Conservation (phyloP, 164 flowering plant genomes). For the Nelumbo lutea region DNA sequence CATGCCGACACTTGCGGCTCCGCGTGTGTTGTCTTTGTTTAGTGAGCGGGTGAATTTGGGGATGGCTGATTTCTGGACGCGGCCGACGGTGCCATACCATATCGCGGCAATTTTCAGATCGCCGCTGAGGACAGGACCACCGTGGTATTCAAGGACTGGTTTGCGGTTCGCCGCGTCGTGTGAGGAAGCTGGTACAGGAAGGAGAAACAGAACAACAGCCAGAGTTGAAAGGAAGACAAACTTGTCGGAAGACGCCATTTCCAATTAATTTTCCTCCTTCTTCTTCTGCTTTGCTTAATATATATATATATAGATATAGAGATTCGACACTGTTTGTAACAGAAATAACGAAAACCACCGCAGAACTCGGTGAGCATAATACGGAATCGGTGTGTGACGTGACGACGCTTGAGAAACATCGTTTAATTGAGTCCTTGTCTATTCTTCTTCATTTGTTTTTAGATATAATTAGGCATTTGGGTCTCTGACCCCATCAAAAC, state of each 20-base stretch:
- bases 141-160: slow-evolving; percentile 4
- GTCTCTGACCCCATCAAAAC: too few species aligned
- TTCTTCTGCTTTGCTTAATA: not conserved
- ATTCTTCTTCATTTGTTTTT: too few species aligned
- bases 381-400: too few species aligned
- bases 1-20: slow-evolving; percentile 29
- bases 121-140: slow-evolving; percentile 36
- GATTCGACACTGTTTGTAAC: too few species aligned
- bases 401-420: too few species aligned
- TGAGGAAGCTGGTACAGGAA: slow-evolving; percentile 4
- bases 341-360: too few species aligned
- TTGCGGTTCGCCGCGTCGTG: not conserved
- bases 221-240: not conserved
- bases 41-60: slow-evolving; percentile 29
- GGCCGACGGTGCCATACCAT: slow-evolving; percentile 40
- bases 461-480: too few species aligned
- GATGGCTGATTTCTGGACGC: slow-evolving; percentile 21
- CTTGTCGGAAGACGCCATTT: slow-evolving; percentile 6
- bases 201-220: not conserved
- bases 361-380: too few species aligned
- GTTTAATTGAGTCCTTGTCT: too few species aligned
- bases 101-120: slow-evolving; percentile 25
- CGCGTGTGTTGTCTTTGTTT: not conserved
- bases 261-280: slow-evolving; percentile 1
- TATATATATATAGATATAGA: too few species aligned